A percentile compares a stretch with the other conserved stretches of the same genome.
phyloP scores from a whole-genome alignment of 176 grass and related monocot species.

The Carex kokanica region DNA sequence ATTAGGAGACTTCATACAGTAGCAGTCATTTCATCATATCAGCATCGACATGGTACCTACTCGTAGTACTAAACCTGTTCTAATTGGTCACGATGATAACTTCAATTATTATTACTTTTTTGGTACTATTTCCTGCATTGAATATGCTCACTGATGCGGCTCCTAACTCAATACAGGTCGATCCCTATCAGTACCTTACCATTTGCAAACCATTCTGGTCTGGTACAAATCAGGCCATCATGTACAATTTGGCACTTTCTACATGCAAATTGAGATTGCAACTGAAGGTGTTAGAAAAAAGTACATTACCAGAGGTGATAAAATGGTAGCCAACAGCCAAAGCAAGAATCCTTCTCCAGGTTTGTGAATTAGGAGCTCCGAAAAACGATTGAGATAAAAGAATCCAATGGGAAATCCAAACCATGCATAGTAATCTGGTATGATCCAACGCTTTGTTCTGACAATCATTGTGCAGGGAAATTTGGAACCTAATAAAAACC shows the following conservation, averaged over 20 bases:
- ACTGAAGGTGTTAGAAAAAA: background rate
- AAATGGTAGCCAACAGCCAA: constrained; percentile 35
- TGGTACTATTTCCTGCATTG: background rate
- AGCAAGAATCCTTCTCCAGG: constrained; percentile 52
- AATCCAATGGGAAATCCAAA: constrained; percentile 24
- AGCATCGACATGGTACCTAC: background rate
- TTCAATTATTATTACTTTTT: background rate
- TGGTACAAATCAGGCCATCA: background rate
- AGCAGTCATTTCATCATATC: background rate
- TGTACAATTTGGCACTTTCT: background rate
- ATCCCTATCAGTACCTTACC: background rate
- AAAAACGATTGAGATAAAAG: constrained; percentile 37
- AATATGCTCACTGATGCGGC: background rate
- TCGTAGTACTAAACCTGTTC: background rate
- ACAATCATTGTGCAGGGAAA: constrained; percentile 44
- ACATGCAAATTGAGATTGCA: background rate
- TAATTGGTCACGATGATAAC: background rate
- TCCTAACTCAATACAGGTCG: background rate
- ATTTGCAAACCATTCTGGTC: background rate
- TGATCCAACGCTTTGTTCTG: constrained; percentile 37
- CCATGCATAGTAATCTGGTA: constrained; percentile 36
- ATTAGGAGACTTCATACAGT: background rate
- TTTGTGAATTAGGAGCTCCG: constrained; percentile 38
- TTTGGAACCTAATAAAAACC: constrained; percentile 23
- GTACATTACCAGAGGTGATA: constrained; percentile 42